Evolutionary conservation across 2,329 filamentous ascomycete species (phyloP).

Genomic region (Aspergillus arachidicola): DNA sequence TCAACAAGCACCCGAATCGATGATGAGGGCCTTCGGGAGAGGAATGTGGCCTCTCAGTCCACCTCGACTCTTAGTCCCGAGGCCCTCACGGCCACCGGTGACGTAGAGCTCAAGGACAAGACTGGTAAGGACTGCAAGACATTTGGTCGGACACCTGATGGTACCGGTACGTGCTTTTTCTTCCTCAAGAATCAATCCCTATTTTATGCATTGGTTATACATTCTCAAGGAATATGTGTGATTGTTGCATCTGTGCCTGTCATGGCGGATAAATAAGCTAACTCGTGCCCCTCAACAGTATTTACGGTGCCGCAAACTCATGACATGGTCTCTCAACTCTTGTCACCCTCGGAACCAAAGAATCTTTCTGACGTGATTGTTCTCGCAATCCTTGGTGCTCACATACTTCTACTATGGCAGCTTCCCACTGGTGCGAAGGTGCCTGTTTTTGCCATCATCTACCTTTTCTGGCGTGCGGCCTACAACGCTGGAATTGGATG

Average conservation of each 20-base stretch:
- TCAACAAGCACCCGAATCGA: constrained; percentile 40
- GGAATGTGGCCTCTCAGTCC: constrained; percentile 41
- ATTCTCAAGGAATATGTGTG: background rate
- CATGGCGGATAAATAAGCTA: constrained; percentile 14
- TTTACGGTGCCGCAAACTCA: constrained; percentile 95
- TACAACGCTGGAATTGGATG: constrained; percentile 96
- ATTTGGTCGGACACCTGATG: constrained; percentile 87
- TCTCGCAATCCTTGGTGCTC: constrained; percentile 72
- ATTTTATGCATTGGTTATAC: background rate
- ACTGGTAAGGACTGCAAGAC: constrained; percentile 69
- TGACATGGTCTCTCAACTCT: constrained; percentile 97
- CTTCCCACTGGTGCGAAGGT: constrained; percentile 71
- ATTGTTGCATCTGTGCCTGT: background rate
- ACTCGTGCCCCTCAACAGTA: constrained; percentile 57
- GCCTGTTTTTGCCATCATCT: constrained; percentile 78
- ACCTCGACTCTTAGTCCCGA: constrained; percentile 52
- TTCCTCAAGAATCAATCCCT: background rate
- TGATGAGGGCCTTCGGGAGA: constrained; percentile 51
- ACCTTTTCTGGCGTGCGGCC: constrained; percentile 86
- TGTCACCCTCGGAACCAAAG: constrained; percentile 93
- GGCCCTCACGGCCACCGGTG: constrained; percentile 38
- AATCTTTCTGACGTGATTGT: constrained; percentile 85
- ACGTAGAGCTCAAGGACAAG: constrained; percentile 49
- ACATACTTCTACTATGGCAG: constrained; percentile 72
- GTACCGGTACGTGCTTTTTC: constrained; percentile 70